These are phyloP conservation scores for Dioscorea alata DNA, from an alignment of 106 monocot species.

Conservation along the genomic window DNA sequence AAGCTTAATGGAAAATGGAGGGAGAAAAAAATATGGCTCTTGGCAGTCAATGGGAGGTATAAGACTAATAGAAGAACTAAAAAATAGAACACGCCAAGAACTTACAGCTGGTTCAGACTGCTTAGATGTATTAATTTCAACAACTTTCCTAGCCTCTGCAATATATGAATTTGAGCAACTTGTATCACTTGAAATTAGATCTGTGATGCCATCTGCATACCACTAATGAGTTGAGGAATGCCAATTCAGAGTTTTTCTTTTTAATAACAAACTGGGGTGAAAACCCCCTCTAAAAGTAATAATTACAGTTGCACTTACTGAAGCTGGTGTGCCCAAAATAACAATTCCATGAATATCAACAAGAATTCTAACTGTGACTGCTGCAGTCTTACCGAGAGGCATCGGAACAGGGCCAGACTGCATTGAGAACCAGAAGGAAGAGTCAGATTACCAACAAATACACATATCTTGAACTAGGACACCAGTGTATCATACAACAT, in stretches of 20 bases:
- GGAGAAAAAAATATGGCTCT: background rate
- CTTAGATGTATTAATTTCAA: conserved; percentile 17
- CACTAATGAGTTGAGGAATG: conserved; percentile 39
- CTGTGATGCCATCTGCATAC: conserved; percentile 47
- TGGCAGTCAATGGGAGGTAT: background rate
- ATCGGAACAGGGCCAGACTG: conserved; percentile 62
- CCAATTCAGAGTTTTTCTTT: conserved; percentile 8
- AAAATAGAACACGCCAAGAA: background rate
- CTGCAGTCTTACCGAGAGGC: conserved; percentile 29
- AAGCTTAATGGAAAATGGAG: background rate
- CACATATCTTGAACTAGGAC: background rate
- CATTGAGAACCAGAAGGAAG: conserved; percentile 2
- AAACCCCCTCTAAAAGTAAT: background rate
- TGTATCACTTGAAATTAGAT: conserved; percentile 6
- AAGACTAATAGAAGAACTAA: background rate
- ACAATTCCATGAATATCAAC: conserved; percentile 70
- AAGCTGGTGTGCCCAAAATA: conserved; percentile 45
- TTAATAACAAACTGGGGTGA: background rate
- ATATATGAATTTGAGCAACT: conserved; percentile 15
- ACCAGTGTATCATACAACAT: background rate
- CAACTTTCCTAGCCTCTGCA: conserved; percentile 17
- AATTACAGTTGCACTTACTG: conserved; percentile 24
- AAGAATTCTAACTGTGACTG: conserved; percentile 61
- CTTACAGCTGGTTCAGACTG: conserved; percentile 18
- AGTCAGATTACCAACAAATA: background rate